A percentile compares a stretch with the other conserved stretches of the same genome.
phyloP scores from a whole-genome alignment of 139 green algal species.

The Chlamydomonas schloesseri region DNA sequence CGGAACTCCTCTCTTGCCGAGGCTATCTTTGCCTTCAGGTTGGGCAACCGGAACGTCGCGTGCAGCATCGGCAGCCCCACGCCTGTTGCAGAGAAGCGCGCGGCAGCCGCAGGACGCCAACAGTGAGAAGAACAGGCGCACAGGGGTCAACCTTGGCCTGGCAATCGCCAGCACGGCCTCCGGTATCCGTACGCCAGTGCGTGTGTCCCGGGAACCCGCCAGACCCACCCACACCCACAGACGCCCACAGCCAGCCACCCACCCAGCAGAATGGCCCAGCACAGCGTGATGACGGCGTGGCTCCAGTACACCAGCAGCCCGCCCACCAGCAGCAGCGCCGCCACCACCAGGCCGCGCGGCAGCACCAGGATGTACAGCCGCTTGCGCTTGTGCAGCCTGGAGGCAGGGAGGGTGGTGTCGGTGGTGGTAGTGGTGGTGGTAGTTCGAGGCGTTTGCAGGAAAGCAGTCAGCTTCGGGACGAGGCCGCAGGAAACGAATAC shows the following conservation, averaged over 20 bases:
- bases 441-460: too few species aligned
- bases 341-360: conserved; percentile 26
- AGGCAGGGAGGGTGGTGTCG: not conserved
- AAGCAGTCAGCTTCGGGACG: too few species aligned
- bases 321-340: not conserved
- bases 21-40: conserved; percentile 65
- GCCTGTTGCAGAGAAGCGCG: conserved; percentile 46
- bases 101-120: too few species aligned
- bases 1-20: conserved; percentile 66
- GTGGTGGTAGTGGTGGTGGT: conserved; percentile 6
- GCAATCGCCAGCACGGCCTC: too few species aligned
- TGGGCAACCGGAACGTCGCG: conserved; percentile 56
- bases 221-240: too few species aligned
- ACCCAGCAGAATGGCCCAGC: conserved; percentile 53
- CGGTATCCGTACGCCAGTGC: too few species aligned
- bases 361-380: conserved; percentile 34
- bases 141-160: too few species aligned
- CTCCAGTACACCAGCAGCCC: conserved; percentile 5
- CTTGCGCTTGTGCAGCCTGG: conserved; percentile 20
- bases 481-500: too few species aligned
- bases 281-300: conserved; percentile 12
- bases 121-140: too few species aligned
- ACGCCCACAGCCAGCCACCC: not conserved
- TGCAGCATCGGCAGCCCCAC: conserved; percentile 45
- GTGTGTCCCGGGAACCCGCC: too few species aligned